Evolutionary conservation across 371 early-diverging fungal genomes (phyloP), one percentile per base, ranked within the genome.

Genomic region (Conidiobolus incongruus): DNA sequence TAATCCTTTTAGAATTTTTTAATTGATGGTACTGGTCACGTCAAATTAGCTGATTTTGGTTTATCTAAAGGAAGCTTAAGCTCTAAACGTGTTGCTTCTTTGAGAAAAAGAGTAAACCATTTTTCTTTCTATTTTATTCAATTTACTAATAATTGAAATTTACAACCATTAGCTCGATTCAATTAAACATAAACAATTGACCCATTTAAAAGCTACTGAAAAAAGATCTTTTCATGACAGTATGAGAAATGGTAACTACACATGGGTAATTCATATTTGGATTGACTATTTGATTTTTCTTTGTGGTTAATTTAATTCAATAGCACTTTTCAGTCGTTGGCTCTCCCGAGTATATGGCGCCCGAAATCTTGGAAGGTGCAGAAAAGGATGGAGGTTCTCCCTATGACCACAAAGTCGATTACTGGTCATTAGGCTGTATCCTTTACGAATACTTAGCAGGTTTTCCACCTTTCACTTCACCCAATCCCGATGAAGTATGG

Each of bases 401-500:
- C 15, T 90, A 91, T 53, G 83, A 75, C 47, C 67, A 69, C 26
- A 59, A 59, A 1, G 81, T 78, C 2, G 94, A 91, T 48, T 81
- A 78, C 46, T 91, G 92, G 92, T 67, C 78, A 19, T 53, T 90
- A 28, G 92, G 92, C 0, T 81, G 84, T 52, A 85, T 93, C 33
- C 48, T 93, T 29, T 91, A 83, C 65, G 92, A 93, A 62, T 73
- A 74, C 46, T 59, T 76, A 33, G 62, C 71, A 19, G 80, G 77
- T 4, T 79, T 70, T 52, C 76, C 83, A 32, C 83, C 85, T 6
- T 85, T 83, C 57, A 69, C 81, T 2, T 83, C 72, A 2, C 69
- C 68, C 7, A 68, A 66, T 17, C 66, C 68, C 19, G 75, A 80
- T 40, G 79, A 84, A 47, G 75, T 77, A 7, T 85, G 81, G 75